Evolutionary conservation across 331 rosid genomes (phyloP).

Genomic region (Pyracantha coccinea): DNA sequence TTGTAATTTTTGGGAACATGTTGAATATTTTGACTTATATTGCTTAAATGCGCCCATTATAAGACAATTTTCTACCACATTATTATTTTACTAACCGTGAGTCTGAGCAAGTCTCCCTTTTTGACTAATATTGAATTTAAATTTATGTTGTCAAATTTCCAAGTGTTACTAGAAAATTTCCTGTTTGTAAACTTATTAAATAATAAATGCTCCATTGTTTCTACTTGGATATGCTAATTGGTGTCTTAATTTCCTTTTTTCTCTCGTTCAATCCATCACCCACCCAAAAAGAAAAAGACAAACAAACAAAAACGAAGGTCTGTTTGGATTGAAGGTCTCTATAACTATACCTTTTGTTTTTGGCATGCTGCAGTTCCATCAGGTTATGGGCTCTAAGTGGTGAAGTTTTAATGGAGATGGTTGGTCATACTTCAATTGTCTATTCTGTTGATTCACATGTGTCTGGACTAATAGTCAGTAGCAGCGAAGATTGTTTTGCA

Average conservation of each 20-base stretch:
- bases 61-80: not conserved
- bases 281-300: not conserved
- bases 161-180: not conserved
- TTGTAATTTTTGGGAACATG: not conserved
- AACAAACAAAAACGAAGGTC: not conserved
- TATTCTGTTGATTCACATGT: slow-evolving; percentile 88
- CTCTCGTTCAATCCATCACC: not conserved
- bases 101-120: not conserved
- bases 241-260: not conserved
- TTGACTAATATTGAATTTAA: not conserved
- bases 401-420: slow-evolving; percentile 82
- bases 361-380: slow-evolving; percentile 51
- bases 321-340: not conserved
- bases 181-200: not conserved
- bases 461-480: slow-evolving; percentile 84
- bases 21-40: not conserved
- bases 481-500: slow-evolving; percentile 81
- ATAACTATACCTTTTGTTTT: slow-evolving; percentile 12
- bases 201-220: not conserved
- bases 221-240: not conserved
- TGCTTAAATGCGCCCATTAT: not conserved
- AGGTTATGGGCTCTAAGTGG: slow-evolving; percentile 88
- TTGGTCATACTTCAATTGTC: slow-evolving; percentile 84
- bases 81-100: not conserved
- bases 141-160: not conserved